These are phyloP conservation scores for Ustulina deusta DNA, from an alignment of 2,329 filamentous ascomycete species.

Conservation along the genomic window DNA sequence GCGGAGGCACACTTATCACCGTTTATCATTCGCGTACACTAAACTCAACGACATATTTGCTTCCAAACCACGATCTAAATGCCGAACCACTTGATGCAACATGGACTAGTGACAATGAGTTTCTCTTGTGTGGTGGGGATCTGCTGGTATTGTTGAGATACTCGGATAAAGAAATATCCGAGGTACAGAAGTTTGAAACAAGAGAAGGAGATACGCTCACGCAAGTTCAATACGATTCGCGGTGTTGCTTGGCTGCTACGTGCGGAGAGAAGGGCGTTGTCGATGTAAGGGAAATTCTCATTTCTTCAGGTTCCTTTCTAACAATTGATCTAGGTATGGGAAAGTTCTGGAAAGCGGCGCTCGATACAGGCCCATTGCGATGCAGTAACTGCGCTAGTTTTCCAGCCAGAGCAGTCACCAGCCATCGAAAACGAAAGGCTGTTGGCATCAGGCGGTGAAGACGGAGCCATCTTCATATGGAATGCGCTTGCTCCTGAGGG, in stretches of 20 bases:
- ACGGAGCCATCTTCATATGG: constrained; percentile 73
- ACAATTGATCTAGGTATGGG: constrained; percentile 61
- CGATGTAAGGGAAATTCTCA: constrained; percentile 63
- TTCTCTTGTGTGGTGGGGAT: constrained; percentile 70
- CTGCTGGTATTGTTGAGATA: constrained; percentile 63
- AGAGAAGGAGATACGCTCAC: constrained; percentile 66
- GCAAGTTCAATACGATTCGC: constrained; percentile 68
- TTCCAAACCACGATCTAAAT: constrained; percentile 64
- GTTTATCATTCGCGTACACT: constrained; percentile 62
- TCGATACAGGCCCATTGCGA: constrained; percentile 71
- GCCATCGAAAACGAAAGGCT: constrained; percentile 63
- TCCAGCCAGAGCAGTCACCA: constrained; percentile 66
- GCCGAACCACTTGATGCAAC: constrained; percentile 67
- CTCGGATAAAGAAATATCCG: constrained; percentile 60
- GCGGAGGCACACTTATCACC: constrained; percentile 66
- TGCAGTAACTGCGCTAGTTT: constrained; percentile 68
- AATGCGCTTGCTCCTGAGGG: constrained; percentile 67
- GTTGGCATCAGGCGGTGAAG: constrained; percentile 71
- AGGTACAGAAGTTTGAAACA: constrained; percentile 63
- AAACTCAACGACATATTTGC: constrained; percentile 60
- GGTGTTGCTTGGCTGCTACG: constrained; percentile 67
- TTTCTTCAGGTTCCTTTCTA: constrained; percentile 3
- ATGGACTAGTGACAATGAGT: constrained; percentile 70
- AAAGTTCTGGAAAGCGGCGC: constrained; percentile 64
- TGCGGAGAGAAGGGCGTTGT: constrained; percentile 70